Base-by-base conservation (phyloP, 768 basidiomycete genomes). In the Tylopilus subfusipes region DNA sequence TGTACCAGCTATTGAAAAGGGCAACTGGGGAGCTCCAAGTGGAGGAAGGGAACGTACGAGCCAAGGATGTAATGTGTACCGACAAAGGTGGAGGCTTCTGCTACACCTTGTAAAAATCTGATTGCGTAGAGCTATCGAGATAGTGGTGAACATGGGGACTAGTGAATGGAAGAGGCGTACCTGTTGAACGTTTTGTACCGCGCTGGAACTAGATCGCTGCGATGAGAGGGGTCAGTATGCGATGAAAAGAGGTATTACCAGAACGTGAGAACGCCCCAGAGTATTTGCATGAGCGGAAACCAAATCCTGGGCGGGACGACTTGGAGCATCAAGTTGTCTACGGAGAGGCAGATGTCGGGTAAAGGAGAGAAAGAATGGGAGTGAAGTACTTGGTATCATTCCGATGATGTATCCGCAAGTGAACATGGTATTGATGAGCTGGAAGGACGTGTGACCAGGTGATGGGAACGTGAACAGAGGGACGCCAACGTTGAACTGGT, bases 331-430 rank as follows among this genome's bases (percentile, higher is more conserved):
- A 87, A 67, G 62, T 86, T 88, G 61, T 87, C 84, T 80, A 61
- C 48, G 2, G 45, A 66, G 51, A 48, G 11, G 30, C 19, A 33
- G 3, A 24, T n/a, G 30, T 52, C 16, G 53, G 24, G 50, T 21
- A 42, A 16, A 46, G 31, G 3, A 24, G 33, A 18, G 18, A 55
- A 14, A 25, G 46, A 29, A 22, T 24, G 22, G 11, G 42, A 33
- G 19, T 11, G 8, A 47, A 67, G 56, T 61, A 85, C 84, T 85
- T 40, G 83, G 84, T 66, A 86, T 82, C 82, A 86, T 85, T 55
- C 86, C 86, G 38, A 88, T 68, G 53, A 87, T 84, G 64, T 90
- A 89, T 3, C 86, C 86, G 60, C 85, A 88, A 6, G 85, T 86
- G 59, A 87, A 88, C 43, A 84, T 77, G 10, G 84, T 83, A 64